These are phyloP conservation scores for Camillea tinctor DNA, from an alignment of 2,329 filamentous ascomycete species.

Conservation along the genomic window DNA sequence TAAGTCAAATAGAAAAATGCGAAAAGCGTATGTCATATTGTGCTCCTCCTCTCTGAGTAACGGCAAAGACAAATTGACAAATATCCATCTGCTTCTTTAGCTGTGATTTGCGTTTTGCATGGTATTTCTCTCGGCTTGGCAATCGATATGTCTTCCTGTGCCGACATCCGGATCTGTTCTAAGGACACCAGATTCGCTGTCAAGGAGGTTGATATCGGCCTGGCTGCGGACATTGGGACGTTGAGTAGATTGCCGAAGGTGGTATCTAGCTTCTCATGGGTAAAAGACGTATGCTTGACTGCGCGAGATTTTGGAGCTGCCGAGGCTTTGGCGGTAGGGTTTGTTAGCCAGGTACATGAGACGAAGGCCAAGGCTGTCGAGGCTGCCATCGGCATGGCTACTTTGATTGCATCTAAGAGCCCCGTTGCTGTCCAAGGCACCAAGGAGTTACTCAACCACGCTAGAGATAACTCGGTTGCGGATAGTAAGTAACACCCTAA, in stretches of 20 bases:
- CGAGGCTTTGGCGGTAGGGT: slow-evolving; percentile 69
- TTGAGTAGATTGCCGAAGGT: slow-evolving; percentile 71
- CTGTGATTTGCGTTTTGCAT: slow-evolving; percentile 80
- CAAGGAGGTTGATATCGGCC: slow-evolving; percentile 80
- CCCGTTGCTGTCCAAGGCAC: slow-evolving; percentile 56
- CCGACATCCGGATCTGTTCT: slow-evolving; percentile 68
- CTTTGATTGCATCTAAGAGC: slow-evolving; percentile 72
- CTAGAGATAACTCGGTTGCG: slow-evolving; percentile 71
- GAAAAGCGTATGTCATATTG: slow-evolving; percentile 68
- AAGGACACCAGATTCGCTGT: slow-evolving; percentile 63
- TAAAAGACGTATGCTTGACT: slow-evolving; percentile 74
- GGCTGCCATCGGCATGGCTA: slow-evolving; percentile 28
- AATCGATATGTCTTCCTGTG: slow-evolving; percentile 69
- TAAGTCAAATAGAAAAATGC: slow-evolving; percentile 76
- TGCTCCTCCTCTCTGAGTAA: background rate
- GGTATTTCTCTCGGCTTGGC: slow-evolving; percentile 75
- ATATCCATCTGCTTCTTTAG: slow-evolving; percentile 45
- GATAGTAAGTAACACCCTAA: slow-evolving; percentile 58
- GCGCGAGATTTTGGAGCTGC: slow-evolving; percentile 67
- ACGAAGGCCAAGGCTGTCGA: slow-evolving; percentile 35
- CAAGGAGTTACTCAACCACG: slow-evolving; percentile 38
- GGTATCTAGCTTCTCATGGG: slow-evolving; percentile 70
- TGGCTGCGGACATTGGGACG: slow-evolving; percentile 78
- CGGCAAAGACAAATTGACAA: background rate
- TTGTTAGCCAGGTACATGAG: slow-evolving; percentile 65